Percentiles rank a stretch among this genome's conserved stretches.
Evolutionary conservation across 352 stramenopile genomes (phyloP).

Genomic region (Pythium grandisporangium): DNA sequence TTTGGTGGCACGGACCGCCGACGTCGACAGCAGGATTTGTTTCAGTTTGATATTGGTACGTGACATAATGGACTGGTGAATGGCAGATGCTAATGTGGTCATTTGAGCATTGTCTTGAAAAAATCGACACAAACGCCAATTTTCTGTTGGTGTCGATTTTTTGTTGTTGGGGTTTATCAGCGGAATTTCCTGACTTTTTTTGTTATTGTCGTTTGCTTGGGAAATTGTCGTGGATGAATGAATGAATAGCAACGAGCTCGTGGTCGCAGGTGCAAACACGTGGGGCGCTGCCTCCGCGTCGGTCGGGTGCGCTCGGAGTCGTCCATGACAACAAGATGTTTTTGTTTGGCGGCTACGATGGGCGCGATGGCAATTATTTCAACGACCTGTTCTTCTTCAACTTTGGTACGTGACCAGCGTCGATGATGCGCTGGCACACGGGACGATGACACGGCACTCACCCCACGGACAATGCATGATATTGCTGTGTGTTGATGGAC

Average conservation of each 20-base stretch:
- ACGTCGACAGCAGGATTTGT: conserved; percentile 76
- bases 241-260: conserved; percentile 24
- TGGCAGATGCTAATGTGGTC: not conserved
- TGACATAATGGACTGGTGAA: not conserved
- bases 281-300: conserved; percentile 47
- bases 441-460: too few species aligned
- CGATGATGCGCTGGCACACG: not conserved
- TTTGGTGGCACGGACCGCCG: conserved; percentile 81
- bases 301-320: conserved; percentile 72
- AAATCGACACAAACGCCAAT: too few species aligned
- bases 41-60: conserved; percentile 72
- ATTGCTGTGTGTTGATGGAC: too few species aligned
- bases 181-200: too few species aligned
- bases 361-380: conserved; percentile 85
- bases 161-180: too few species aligned
- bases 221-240: conserved; percentile 4
- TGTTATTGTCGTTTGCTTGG: not conserved
- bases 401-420: conserved; percentile 46
- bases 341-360: conserved; percentile 87
- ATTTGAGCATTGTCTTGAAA: too few species aligned
- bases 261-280: conserved; percentile 73
- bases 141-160: too few species aligned
- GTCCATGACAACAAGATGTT: conserved; percentile 81
- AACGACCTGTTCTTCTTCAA: conserved; percentile 86
- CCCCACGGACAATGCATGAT: too few species aligned